Evolutionary conservation across 805 yeast genomes (phyloP).

Genomic region (Saccharomyces paradoxus): DNA sequence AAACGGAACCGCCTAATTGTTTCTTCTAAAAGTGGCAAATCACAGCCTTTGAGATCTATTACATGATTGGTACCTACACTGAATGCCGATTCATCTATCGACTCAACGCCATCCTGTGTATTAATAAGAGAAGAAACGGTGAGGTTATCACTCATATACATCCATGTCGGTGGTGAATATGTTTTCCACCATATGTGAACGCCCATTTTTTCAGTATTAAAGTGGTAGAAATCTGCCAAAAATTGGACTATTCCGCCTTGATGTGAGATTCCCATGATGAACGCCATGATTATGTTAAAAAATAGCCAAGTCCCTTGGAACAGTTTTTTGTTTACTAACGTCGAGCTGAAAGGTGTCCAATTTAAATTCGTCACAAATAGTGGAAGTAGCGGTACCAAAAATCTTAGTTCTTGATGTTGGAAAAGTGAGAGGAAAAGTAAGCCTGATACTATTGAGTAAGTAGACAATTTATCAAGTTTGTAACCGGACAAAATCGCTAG

Average conservation of each 20-base stretch:
- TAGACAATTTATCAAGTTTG: constrained; percentile 34
- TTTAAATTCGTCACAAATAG: constrained; percentile 52
- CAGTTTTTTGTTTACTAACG: neutral
- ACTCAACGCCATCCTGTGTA: constrained; percentile 16
- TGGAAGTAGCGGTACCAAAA: constrained; percentile 73
- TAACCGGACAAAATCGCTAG: constrained; percentile 37
- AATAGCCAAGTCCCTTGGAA: constrained; percentile 42
- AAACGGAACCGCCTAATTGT: constrained; percentile 4
- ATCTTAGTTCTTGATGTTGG: constrained; percentile 93
- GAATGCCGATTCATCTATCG: constrained; percentile 12
- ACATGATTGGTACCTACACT: constrained; percentile 20
- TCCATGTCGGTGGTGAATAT: constrained; percentile 88
- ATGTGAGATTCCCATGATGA: constrained; percentile 73
- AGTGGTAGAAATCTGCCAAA: constrained; percentile 34
- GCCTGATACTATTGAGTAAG: constrained; percentile 56
- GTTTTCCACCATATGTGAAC: constrained; percentile 86
- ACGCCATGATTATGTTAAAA: constrained; percentile 53
- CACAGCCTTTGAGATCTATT: constrained; percentile 42
- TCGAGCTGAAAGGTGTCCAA: constrained; percentile 27
- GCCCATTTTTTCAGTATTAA: constrained; percentile 21
- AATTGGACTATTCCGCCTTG: constrained; percentile 86
- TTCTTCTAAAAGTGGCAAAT: constrained; percentile 19
- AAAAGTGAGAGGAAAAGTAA: constrained; percentile 52
- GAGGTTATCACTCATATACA: constrained; percentile 34
- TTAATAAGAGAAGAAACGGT: constrained; percentile 16